These are phyloP conservation scores for Phalaenopsis hybrid DNA, from an alignment of 116 monocot species.

Conservation along the genomic window DNA sequence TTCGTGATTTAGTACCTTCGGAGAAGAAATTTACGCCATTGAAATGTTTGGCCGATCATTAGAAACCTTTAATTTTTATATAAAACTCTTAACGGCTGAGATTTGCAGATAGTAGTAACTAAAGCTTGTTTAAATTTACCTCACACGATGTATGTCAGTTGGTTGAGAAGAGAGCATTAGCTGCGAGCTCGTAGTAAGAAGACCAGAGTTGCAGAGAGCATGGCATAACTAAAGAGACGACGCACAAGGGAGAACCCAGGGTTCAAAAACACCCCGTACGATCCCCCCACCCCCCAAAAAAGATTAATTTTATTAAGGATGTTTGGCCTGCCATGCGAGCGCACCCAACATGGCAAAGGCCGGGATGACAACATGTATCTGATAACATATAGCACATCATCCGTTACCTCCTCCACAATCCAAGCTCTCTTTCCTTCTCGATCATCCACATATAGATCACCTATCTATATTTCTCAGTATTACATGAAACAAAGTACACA, in stretches of 20 bases:
- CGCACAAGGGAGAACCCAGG: slow-evolving; percentile 29
- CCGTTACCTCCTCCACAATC: not conserved
- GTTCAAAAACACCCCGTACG: slow-evolving; percentile 29
- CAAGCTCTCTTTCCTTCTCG: not conserved
- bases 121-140: not conserved
- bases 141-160: not conserved
- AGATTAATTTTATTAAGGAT: slow-evolving; percentile 20
- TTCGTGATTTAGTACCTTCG: no score
- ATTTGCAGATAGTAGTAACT: no score
- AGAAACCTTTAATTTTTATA: no score
- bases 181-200: not conserved
- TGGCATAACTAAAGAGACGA: not conserved
- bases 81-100: no score
- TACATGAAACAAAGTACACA: not conserved
- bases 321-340: slow-evolving; percentile 44
- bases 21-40: no score
- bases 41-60: no score
- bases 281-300: slow-evolving; percentile 16
- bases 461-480: not conserved
- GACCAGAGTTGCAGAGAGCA: not conserved
- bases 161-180: no score
- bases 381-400: not conserved
- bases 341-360: slow-evolving; percentile 59
- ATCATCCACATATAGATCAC: not conserved
- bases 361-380: not conserved